Percentiles rank a stretch among this genome's conserved stretches.
These are phyloP conservation scores for Candida nemodendra DNA, from an alignment of 805 yeast genomes.

Conservation along the genomic window DNA sequence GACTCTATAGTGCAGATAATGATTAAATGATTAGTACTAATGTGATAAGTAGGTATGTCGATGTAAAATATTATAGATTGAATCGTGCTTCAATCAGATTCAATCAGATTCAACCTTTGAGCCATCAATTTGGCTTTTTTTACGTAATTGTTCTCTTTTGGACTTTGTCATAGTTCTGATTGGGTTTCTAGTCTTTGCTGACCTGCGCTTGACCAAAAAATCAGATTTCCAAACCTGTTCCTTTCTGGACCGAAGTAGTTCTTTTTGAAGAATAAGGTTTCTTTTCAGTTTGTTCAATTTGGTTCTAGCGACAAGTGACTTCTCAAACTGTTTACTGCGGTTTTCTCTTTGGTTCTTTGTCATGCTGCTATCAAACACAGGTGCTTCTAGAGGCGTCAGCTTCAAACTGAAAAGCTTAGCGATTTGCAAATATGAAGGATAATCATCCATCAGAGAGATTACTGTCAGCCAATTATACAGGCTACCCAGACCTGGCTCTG, in stretches of 20 bases:
- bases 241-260: constrained; percentile 6
- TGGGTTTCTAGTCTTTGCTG: constrained; percentile 1
- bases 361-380: constrained; percentile 11
- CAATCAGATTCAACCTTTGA: too few species aligned
- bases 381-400: constrained; percentile 11
- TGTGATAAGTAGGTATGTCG: too few species aligned
- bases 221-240: constrained; percentile 8
- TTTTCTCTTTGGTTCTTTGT: constrained; percentile 7
- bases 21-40: too few species aligned
- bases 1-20: not conserved
- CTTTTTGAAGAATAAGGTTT: constrained; percentile 7
- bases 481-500: not conserved
- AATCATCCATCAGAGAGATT: constrained; percentile 9
- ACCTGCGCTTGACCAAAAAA: constrained; percentile 8
- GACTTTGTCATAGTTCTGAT: constrained; percentile 9
- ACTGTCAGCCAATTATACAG: constrained; percentile 15
- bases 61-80: too few species aligned
- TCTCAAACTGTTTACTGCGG: not conserved
- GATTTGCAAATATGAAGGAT: constrained; percentile 7
- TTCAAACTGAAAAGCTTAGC: constrained; percentile 17
- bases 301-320: not conserved
- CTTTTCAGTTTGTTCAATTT: constrained; percentile 1
- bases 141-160: constrained; percentile 3
- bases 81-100: too few species aligned
- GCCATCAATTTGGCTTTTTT: too few species aligned